A percentile compares a stretch with the other conserved stretches of the same genome.
phyloP scores from a whole-genome alignment of 306 rosid genomes.

The Sicyos edulis region DNA sequence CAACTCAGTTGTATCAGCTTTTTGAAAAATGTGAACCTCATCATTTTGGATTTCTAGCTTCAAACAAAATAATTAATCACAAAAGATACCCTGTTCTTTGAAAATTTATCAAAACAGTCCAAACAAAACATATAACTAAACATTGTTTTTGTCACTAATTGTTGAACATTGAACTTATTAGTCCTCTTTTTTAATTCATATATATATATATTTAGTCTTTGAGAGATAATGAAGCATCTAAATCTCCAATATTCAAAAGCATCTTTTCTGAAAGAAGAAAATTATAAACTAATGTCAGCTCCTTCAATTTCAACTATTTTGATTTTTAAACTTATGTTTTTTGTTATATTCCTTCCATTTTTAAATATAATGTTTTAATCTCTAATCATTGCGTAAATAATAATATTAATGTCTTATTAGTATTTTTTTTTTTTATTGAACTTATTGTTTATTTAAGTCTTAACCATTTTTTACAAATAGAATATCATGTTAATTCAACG shows the following conservation, averaged over 20 bases:
- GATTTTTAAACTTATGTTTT: neutral
- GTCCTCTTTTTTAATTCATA: neutral
- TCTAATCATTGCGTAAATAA: no score
- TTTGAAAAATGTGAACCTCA: neutral
- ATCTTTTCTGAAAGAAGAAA: neutral
- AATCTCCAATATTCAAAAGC: neutral
- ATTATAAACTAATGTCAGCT: neutral
- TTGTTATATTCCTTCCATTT: neutral
- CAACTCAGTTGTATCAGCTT: constrained; percentile 12
- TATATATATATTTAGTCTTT: neutral
- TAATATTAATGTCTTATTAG: neutral
- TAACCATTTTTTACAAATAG: no score
- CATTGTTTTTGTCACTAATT: neutral
- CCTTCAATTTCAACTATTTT: neutral
- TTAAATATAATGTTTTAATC: neutral
- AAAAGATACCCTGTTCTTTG: neutral
- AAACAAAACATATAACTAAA: neutral
- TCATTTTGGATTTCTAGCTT: neutral
- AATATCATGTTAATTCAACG: neutral
- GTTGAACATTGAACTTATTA: constrained; percentile 9
- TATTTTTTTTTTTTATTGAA: neutral
- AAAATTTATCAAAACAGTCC: constrained; percentile 8
- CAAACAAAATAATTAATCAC: neutral
- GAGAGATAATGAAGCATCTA: neutral
- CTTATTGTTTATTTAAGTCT: neutral